Percentiles rank a stretch among this genome's conserved stretches.
Evolutionary conservation across 2,329 filamentous ascomycete genomes (phyloP).

Genomic region (Chaetomium strumarium): DNA sequence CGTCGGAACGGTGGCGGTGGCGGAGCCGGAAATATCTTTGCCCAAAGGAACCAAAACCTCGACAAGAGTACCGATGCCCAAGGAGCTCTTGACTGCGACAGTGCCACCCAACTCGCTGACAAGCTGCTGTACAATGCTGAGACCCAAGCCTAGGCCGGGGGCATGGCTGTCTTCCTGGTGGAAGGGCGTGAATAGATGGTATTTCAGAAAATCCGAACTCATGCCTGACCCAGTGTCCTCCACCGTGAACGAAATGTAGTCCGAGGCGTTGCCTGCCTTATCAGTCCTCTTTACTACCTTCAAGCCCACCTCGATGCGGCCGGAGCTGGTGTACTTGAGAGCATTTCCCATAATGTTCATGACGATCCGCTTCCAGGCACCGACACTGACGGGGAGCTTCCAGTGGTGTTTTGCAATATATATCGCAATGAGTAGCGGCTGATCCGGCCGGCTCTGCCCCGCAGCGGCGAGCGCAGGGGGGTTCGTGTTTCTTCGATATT

Average conservation of each 20-base stretch:
- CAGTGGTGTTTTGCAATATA: slow-evolving; percentile 12
- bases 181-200: slow-evolving; percentile 58
- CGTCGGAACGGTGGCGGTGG: too few species aligned
- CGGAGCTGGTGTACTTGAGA: slow-evolving; percentile 42
- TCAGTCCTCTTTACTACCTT: slow-evolving; percentile 8
- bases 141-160: slow-evolving; percentile 57
- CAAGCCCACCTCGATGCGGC: slow-evolving; percentile 15
- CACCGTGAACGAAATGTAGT: slow-evolving; percentile 40
- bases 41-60: slow-evolving; percentile 18
- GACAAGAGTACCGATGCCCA: slow-evolving; percentile 29
- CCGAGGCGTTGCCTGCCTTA: slow-evolving; percentile 2
- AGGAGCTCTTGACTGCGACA: slow-evolving; percentile 49
- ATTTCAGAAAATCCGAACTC: slow-evolving; percentile 53
- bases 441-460: neutral
- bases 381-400: slow-evolving; percentile 14
- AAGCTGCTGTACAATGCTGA: slow-evolving; percentile 58
- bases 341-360: slow-evolving; percentile 51
- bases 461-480: neutral
- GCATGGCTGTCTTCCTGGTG: slow-evolving; percentile 56
- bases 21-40: neutral
- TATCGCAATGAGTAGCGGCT: slow-evolving; percentile 15
- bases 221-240: slow-evolving; percentile 63
- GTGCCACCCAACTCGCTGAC: slow-evolving; percentile 52
- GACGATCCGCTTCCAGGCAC: slow-evolving; percentile 37
- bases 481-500: neutral